These are phyloP conservation scores for Penicillium sp. DNA, from an alignment of 2,329 filamentous ascomycete species.

Conservation along the genomic window DNA sequence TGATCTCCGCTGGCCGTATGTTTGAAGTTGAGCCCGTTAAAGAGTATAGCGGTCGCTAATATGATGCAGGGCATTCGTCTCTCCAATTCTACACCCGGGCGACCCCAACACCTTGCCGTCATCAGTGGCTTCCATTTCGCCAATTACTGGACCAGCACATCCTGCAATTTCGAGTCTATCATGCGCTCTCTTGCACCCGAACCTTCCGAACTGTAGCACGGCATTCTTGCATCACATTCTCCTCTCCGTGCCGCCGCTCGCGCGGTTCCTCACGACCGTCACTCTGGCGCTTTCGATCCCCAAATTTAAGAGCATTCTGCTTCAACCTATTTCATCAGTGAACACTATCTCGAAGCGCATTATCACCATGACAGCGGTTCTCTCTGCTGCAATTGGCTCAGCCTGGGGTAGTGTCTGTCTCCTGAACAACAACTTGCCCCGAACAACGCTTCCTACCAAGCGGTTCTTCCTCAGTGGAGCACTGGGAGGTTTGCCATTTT, in stretches of 20 bases:
- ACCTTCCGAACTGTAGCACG: slow-evolving; percentile 81
- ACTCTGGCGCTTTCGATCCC: slow-evolving; percentile 68
- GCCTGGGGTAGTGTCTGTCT: slow-evolving; percentile 88
- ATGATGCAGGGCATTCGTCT: slow-evolving; percentile 65
- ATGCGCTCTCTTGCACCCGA: slow-evolving; percentile 85
- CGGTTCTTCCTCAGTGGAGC: slow-evolving; percentile 89
- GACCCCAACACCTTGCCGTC: slow-evolving; percentile 61
- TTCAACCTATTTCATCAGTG: slow-evolving; percentile 66
- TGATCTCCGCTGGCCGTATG: slow-evolving; percentile 77
- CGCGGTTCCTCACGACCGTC: slow-evolving; percentile 68
- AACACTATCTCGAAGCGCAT: slow-evolving; percentile 67
- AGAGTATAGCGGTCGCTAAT: neutral
- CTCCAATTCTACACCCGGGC: slow-evolving; percentile 80
- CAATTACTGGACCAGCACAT: slow-evolving; percentile 80
- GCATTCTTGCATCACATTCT: slow-evolving; percentile 89
- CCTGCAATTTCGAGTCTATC: slow-evolving; percentile 81
- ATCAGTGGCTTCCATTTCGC: slow-evolving; percentile 65
- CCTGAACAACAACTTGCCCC: slow-evolving; percentile 76
- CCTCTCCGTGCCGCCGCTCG: slow-evolving; percentile 73
- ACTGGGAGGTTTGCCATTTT: slow-evolving; percentile 76
- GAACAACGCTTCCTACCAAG: slow-evolving; percentile 72
- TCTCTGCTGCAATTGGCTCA: slow-evolving; percentile 80
- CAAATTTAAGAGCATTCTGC: slow-evolving; percentile 65
- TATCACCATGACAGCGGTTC: slow-evolving; percentile 72
- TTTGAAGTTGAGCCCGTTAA: slow-evolving; percentile 21